Base-by-base conservation (phyloP, 2,329 filamentous ascomycete genomes). In the Aspergillus novofumigatus region DNA sequence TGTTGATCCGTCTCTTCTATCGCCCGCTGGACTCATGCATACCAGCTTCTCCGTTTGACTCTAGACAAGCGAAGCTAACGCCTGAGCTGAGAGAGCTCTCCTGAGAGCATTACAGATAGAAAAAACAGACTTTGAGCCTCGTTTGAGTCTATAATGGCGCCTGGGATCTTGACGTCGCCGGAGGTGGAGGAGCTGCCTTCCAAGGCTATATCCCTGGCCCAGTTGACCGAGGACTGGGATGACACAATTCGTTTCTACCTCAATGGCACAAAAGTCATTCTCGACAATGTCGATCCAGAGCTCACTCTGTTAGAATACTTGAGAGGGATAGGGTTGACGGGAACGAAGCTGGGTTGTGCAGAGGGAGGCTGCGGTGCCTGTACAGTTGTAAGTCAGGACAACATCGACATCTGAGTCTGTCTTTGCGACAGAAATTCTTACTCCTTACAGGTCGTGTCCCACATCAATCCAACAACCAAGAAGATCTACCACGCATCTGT, bases 401-500 rank as follows among this genome's bases (percentile, higher is more conserved):
- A 21, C 21, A 17, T 17, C 10, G 32, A 35, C 11, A 17, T 17
- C 11, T 32, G 32, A 35, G 11, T 6, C 21, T 26, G 17, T 25
- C 17, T 47, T 52, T 17, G 3, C 5, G 41, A 1, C 25, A 35
- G 20, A 8, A 35, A 44, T 23, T 49, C 66, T 74, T 57, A 69
- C 68, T 3, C 58, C 62, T 25, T 14, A 52, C 65, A 83, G 81
- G 83, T 99, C 29, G 83, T 99, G 44, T 96, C 91, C 61, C 92
- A 97, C 73, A 88, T 88, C 70, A 97, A 97, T 69, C 92, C 92
- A 1, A 96, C 91, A 3, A 97, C 92, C 5, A 90, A 90, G 68
- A 84, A 90, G 72, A 90, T 97, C 65, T 97, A 97, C 70, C 93
- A 99, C 80, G 94, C 94, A 56, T 95, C 91, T 54, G 91, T 97